Evolutionary conservation across 1,139 yeast genomes (phyloP), one percentile per base, ranked within the genome.

Genomic region (Pichia sp.): DNA sequence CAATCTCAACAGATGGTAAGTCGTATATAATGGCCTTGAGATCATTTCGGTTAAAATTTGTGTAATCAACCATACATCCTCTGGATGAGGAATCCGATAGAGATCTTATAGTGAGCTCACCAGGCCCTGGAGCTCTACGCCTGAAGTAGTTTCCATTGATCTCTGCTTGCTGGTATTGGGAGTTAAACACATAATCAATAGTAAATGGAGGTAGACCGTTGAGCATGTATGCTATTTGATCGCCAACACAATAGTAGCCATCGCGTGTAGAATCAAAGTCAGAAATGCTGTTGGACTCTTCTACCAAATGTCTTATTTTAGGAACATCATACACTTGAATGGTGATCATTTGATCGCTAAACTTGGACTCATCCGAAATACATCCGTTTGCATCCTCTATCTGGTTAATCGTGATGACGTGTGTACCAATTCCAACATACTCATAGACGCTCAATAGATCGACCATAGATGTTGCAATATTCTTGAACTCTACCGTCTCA

Each of bases 1-100:
- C 75, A 13, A 88, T 77, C 45, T 80, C 87, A n/a, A 88, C 96
- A 0, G 94, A 79, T 10, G 99, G 99, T 27, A 88, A 69, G 22
- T 82, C 86, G 51, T 85, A 88, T 13, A 91, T 72, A 6, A 59
- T 55, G 9, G 83, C 66, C 8, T 66, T 59, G 42, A 82, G 60
- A 12, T 64, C 70, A 8, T 46, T 46, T 36, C 60, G 44, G 41
- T 60, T 55, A 7, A 61, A 55, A 3, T 64, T 54, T 6, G 53
- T 47, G 49, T 79, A 74, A 41, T 74, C 68, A 4, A 81, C 87
- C 30, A 69, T 53, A 59, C 98, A 91, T 40, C 74, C 73, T 17
- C 24, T 37, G 11, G 85, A 75, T 0, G 87, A 77, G 0, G 88
- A 76, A 53, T 91, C 98, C 34, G 74, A 72, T 6, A 91, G 58